phyloP scores from a whole-genome alignment of 768 basidiomycete genomes.

The Boletus tylopilopsis region DNA sequence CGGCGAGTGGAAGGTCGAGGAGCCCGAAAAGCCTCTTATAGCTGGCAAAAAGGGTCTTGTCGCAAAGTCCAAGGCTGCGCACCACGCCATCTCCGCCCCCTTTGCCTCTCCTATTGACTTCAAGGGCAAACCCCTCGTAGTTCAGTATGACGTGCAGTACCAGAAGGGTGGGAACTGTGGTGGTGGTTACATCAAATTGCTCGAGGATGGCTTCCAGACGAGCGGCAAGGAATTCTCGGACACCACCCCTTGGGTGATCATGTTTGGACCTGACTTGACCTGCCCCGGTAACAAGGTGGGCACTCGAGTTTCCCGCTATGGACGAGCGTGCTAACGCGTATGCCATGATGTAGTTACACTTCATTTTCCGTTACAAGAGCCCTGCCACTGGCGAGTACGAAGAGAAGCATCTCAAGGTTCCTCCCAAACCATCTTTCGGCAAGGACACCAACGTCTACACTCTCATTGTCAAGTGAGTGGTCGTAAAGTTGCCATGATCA shows the following conservation, averaged over 20 bases:
- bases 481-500: neutral
- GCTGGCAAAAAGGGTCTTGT: constrained; percentile 90
- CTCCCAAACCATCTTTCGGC: constrained; percentile 83
- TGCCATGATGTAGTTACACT: constrained; percentile 66
- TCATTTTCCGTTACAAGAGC: constrained; percentile 98
- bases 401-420: constrained; percentile 89
- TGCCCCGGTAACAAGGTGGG: constrained; percentile 87
- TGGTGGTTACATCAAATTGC: constrained; percentile 97
- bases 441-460: constrained; percentile 95
- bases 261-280: constrained; percentile 97
- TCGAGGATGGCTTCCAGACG: constrained; percentile 92
- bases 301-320: neutral
- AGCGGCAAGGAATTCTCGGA: constrained; percentile 92
- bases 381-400: constrained; percentile 90
- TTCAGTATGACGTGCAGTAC: constrained; percentile 99
- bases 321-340: constrained; percentile 1
- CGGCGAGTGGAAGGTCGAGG: constrained; percentile 96
- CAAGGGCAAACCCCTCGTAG: constrained; percentile 79
- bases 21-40: constrained; percentile 71
- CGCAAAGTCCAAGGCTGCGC: constrained; percentile 94
- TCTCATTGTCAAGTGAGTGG: constrained; percentile 79
- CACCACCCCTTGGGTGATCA: constrained; percentile 91
- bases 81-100: constrained; percentile 97
- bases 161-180: constrained; percentile 99
- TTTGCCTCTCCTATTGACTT: constrained; percentile 78